These are phyloP conservation scores for Mycena metata DNA, from an alignment of 768 basidiomycete genomes.

Conservation along the genomic window DNA sequence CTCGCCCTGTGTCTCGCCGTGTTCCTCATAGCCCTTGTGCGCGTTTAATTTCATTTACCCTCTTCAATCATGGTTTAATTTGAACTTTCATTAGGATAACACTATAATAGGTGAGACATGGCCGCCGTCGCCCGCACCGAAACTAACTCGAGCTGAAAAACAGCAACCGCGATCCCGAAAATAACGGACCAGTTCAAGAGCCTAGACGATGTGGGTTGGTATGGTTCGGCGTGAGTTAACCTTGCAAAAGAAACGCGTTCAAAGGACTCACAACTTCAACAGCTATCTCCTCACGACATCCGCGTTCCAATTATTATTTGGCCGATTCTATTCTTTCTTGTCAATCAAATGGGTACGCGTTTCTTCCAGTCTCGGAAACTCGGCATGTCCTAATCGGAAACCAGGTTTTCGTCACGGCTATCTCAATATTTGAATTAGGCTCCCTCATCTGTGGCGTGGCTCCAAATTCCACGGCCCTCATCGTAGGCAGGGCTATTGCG, in stretches of 20 bases:
- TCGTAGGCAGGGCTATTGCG: slow-evolving; percentile 60
- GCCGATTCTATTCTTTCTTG: slow-evolving; percentile 40
- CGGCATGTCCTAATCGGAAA: too few species aligned
- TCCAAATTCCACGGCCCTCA: slow-evolving; percentile 44
- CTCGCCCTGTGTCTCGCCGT: too few species aligned
- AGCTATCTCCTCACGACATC: slow-evolving; percentile 20
- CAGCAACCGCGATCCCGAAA: too few species aligned
- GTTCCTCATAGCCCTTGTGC: too few species aligned
- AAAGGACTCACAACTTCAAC: not conserved
- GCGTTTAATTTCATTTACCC: too few species aligned
- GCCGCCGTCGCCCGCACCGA: too few species aligned
- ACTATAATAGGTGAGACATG: too few species aligned
- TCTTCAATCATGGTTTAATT: too few species aligned
- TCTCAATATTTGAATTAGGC: slow-evolving; percentile 59
- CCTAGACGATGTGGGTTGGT: slow-evolving; percentile 37
- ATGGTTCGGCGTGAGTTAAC: slow-evolving; percentile 14
- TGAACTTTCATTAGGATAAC: too few species aligned
- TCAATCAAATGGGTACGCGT: slow-evolving; percentile 37
- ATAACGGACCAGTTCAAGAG: slow-evolving; percentile 44
- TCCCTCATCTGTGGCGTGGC: slow-evolving; percentile 56
- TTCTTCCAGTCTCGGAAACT: too few species aligned
- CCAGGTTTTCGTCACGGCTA: slow-evolving; percentile 37
- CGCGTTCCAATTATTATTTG: slow-evolving; percentile 27
- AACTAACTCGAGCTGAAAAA: too few species aligned
- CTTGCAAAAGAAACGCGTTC: not conserved